Base-by-base conservation (phyloP, 2,329 filamentous ascomycete species). In the Fusarium acutatum region DNA sequence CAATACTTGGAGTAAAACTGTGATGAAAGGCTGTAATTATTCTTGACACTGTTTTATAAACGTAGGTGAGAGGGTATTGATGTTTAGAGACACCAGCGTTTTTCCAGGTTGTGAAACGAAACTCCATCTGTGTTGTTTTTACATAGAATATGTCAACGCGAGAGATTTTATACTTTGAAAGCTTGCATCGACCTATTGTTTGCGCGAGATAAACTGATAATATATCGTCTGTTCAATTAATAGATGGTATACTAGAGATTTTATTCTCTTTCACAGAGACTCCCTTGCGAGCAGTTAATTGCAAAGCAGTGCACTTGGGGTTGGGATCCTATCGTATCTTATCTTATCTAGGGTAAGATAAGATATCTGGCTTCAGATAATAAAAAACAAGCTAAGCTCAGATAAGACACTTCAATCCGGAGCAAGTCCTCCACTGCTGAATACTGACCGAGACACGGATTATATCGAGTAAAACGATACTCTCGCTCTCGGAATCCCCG, bases 21-120 rank as follows among this genome's bases (percentile, higher is more conserved):
- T 4, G 0, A 46, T 14, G 0, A 1, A 6, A 46, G 18, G 18
- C 7, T 28, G 0, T 0, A 11, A 2, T 3, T 14, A 15, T 7
- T 7, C 2, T n/a, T 4, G 2, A 11, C 1, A 11, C 15, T 22
- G 1, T 4, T 15, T 2, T 18, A 1, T 11, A 24, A 15, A 17
- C 6, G 40, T 41, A 9, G 40, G 0, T 24, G 0, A 1, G n/a
- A n/a, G n/a, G n/a, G n/a, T n/a, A n/a, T n/a, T n/a, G n/a, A n/a
- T n/a, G n/a, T n/a, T n/a, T n/a, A n/a, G n/a, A n/a, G n/a, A n/a
- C n/a, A n/a, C n/a, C n/a, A n/a, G n/a, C n/a, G n/a, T n/a, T n/a
- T n/a, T n/a, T n/a, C n/a, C n/a, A n/a, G n/a, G n/a, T n/a, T n/a
- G n/a, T n/a, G n/a, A n/a, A n/a, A n/a, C n/a, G n/a, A n/a, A n/a